Evolutionary conservation across 257 asterid species (phyloP).

Genomic region (Anisodus tanguticus): DNA sequence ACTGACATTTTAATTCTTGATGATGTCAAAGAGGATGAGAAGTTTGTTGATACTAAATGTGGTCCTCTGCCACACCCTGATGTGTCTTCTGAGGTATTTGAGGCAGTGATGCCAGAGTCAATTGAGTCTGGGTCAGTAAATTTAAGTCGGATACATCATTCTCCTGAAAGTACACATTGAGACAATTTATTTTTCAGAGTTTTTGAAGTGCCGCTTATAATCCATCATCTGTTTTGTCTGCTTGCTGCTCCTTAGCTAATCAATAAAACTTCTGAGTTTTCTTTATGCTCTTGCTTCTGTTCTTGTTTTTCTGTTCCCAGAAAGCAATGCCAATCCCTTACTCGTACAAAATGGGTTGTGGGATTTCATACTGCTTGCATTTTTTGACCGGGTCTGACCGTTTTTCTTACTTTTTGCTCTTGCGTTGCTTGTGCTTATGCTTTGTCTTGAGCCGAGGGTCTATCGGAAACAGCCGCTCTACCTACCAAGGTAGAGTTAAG

Average conservation of each 20-base stretch:
- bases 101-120: conserved; percentile 72
- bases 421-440: no score
- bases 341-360: background rate
- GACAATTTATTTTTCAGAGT: conserved; percentile 68
- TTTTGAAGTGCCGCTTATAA: conserved; percentile 59
- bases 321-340: background rate
- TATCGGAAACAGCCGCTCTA: no score
- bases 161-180: conserved; percentile 99
- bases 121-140: conserved; percentile 70
- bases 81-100: conserved; percentile 66
- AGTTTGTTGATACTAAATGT: conserved; percentile 56
- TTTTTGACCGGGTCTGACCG: no score
- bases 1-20: conserved; percentile 14
- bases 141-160: conserved; percentile 99
- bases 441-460: no score
- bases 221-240: conserved; percentile 46
- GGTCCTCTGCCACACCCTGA: conserved; percentile 57
- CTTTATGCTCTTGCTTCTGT: background rate
- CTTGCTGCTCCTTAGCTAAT: conserved; percentile 52
- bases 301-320: background rate
- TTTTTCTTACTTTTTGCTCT: no score
- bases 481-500: no score
- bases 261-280: conserved; percentile 52
- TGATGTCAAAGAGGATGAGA: conserved; percentile 43
- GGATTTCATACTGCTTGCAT: background rate